Base-by-base conservation (phyloP, 2,329 filamentous ascomycete species). In the Rutstroemia sp. region DNA sequence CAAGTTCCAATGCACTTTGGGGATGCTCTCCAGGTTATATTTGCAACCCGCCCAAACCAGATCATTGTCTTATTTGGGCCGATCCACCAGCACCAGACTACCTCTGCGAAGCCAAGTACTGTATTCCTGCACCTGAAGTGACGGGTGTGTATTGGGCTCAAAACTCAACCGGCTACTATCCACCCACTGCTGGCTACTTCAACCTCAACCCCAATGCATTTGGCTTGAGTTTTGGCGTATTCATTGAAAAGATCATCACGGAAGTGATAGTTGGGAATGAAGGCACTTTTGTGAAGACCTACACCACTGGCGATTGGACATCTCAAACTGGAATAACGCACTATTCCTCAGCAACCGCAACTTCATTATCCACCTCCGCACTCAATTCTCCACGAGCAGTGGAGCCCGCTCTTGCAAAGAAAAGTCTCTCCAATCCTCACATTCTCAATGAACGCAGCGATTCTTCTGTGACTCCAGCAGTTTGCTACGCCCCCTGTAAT, bases 201-300 rank as follows among this genome's bases (percentile, higher is more conserved):
- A 78, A 87, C 57, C 74, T 88, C n/a, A 74, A 83, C 55, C 81
- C 86, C 0, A 68, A 73, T 1, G 75, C 75, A 0, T 89, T 88
- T 57, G 84, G 84, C 4, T 72, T 88, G 16, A 78, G 75, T 50
- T 84, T 81, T 57, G 78, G 78, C 44, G 83, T 88, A 17, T 88
- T 86, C 58, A 73, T 75, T 19, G 70, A 75, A 23, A 64, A 77
- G 5, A 66, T 70, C 2, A 54, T 73, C 6, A 62, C 70, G 27
- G 72, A 71, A 25, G 66, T 69, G 9, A 65, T 71, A 2, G 60
- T 58, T 30, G 56, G 61, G 0, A 56, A 56, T 2, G 16, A 57
- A 25, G 64, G 64, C 1, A 54, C 49, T 30, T 21, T 56, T 4
- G 19, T 62, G 3, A 74, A 70, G 0, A 81, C 78, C 1, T 70